A percentile compares a stretch with the other conserved stretches of the same genome.
phyloP scores from a whole-genome alignment of 2,329 filamentous ascomycete species.

The Albifimbria verrucaria region DNA sequence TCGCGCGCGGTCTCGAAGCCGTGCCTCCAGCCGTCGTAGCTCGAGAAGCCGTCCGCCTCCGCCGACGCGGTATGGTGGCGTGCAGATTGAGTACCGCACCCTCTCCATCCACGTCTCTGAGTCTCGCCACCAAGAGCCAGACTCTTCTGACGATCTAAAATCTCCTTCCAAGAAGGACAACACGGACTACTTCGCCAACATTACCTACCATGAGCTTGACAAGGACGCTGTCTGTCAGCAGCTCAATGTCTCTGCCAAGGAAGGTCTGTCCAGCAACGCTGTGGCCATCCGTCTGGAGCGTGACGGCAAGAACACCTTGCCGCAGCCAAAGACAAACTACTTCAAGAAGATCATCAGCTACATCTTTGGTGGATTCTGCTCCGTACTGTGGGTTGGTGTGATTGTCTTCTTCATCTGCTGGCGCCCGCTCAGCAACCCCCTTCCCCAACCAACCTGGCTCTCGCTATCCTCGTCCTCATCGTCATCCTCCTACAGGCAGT shows the following conservation, averaged over 20 bases:
- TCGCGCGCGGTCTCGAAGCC: conserved; percentile 12
- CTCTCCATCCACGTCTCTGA: conserved; percentile 37
- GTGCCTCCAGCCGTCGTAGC: not conserved
- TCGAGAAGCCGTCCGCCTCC: conserved; percentile 22
- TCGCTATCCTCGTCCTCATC: conserved; percentile 43
- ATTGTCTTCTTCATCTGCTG: conserved; percentile 47
- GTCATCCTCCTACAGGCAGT: conserved; percentile 44
- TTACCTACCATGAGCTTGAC: conserved; percentile 34
- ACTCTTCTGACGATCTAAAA: conserved; percentile 15
- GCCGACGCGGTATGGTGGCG: conserved; percentile 29
- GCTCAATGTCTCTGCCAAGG: conserved; percentile 30
- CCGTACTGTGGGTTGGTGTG: conserved; percentile 42
- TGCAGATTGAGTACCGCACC: conserved; percentile 38
- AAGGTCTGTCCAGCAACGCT: conserved; percentile 31
- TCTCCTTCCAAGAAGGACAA: conserved; percentile 27
- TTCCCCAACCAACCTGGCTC: conserved; percentile 38
- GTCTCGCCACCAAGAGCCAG: conserved; percentile 26
- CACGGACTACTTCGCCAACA: conserved; percentile 40
- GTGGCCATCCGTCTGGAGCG: conserved; percentile 31
- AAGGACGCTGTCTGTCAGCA: conserved; percentile 33
- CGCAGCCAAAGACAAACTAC: conserved; percentile 40
- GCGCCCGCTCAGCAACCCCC: conserved; percentile 44
- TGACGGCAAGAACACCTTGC: conserved; percentile 39
- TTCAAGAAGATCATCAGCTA: conserved; percentile 37
- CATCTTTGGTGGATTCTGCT: conserved; percentile 46